Conservation (phyloP, 169 alveolate species). For the Plasmodium gonderi region DNA sequence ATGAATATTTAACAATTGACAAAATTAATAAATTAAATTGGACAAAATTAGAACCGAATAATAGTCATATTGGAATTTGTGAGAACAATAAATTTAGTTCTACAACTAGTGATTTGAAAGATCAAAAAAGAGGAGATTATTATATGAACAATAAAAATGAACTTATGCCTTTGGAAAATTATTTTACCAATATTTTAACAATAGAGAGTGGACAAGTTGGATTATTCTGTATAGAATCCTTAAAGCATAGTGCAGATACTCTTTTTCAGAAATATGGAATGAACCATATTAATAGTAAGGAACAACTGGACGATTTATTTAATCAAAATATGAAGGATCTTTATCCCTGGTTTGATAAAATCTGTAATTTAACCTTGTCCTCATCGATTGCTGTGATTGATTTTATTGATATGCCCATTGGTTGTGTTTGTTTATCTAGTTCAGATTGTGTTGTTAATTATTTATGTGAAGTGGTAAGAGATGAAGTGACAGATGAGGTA, state of each 20-base stretch:
- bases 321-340: constrained; percentile 42
- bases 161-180: constrained; percentile 18
- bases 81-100: background rate
- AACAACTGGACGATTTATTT: constrained; percentile 33
- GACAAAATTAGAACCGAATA: constrained; percentile 77
- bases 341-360: constrained; percentile 71
- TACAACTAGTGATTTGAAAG: background rate
- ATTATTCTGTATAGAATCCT: constrained; percentile 77
- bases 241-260: constrained; percentile 42
- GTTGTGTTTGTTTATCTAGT: constrained; percentile 69
- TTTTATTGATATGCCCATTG: constrained; percentile 71
- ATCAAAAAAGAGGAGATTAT: background rate
- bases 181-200: constrained; percentile 64
- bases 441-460: constrained; percentile 66
- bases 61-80: constrained; percentile 31
- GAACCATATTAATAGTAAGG: constrained; percentile 21
- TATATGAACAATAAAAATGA: background rate
- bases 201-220: constrained; percentile 81
- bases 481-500: constrained; percentile 66
- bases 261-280: constrained; percentile 35
- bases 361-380: constrained; percentile 51
- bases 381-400: constrained; percentile 61
- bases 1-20: constrained; percentile 50
- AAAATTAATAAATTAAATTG: constrained; percentile 49
- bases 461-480: constrained; percentile 68